Evolutionary conservation across 352 stramenopile genomes (phyloP).

Genomic region (Plasmopara halstedii): DNA sequence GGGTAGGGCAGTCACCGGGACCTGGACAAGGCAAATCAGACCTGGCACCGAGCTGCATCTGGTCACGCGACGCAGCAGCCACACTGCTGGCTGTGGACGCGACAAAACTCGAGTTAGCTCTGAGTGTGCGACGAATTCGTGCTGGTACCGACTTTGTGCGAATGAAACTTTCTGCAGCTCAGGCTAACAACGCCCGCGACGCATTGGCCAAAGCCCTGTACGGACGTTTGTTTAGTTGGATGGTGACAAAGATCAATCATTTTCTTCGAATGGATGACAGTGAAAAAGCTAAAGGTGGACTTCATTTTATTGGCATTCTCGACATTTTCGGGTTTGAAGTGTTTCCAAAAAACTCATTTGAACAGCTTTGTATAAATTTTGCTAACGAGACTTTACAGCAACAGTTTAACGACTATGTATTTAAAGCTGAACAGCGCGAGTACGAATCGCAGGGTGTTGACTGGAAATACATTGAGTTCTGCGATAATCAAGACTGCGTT

Average conservation of each 20-base stretch:
- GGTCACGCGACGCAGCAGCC: slow-evolving; percentile 63
- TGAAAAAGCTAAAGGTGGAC: slow-evolving; percentile 44
- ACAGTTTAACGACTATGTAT: slow-evolving; percentile 86
- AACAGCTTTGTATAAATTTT: slow-evolving; percentile 89
- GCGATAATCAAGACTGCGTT: slow-evolving; percentile 85
- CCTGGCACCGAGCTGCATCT: slow-evolving; percentile 50
- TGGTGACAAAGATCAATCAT: slow-evolving; percentile 83
- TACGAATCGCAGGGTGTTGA: slow-evolving; percentile 79
- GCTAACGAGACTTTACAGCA: slow-evolving; percentile 85
- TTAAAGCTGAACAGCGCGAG: slow-evolving; percentile 81
- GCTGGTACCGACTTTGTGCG: slow-evolving; percentile 79
- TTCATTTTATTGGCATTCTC: slow-evolving; percentile 84
- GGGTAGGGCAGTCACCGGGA: slow-evolving; percentile 29
- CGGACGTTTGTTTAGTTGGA: slow-evolving; percentile 86
- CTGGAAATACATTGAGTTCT: slow-evolving; percentile 80
- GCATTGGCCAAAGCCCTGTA: slow-evolving; percentile 83
- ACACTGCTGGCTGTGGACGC: slow-evolving; percentile 65
- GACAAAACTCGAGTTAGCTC: slow-evolving; percentile 54
- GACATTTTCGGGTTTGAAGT: slow-evolving; percentile 92
- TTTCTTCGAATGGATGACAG: slow-evolving; percentile 76
- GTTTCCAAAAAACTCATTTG: slow-evolving; percentile 87
- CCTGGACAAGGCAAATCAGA: slow-evolving; percentile 26
- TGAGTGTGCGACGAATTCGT: slow-evolving; percentile 76
- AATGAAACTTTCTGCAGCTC: slow-evolving; percentile 73
- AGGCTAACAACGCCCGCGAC: slow-evolving; percentile 79